Evolutionary conservation across 148 eudicot genomes (phyloP), one percentile per base, ranked within the genome.

Genomic region (Rhododendron henanense): DNA sequence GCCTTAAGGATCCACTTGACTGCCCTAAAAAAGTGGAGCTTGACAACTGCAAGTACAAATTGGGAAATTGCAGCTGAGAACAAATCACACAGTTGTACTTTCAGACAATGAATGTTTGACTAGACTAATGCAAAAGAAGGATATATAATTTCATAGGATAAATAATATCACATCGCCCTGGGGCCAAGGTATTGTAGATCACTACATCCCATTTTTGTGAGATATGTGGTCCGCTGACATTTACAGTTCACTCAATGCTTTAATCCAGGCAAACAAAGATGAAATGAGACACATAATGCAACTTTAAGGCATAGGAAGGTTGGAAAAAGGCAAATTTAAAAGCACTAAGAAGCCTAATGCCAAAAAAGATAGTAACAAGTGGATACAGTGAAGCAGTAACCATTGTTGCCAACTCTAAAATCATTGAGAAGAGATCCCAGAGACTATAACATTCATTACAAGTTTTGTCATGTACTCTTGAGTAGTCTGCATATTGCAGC

Each of bases 1-100:
- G 92, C 92, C 94, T 94, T 71, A 92, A 63, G 79, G 95, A 89
- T 63, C 97, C 94, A 87, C 95, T 92, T 41, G 94, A 90, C 81
- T 92, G 88, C 71, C 96, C 95, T 74, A 90, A 45, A 81, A 89
- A 50, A 44, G 87, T 87, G 85, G 98, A 89, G 91, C 90, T 91
- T 67, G 98, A 89, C 78, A 89, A 39, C 99, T 96, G 91, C 79
- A 90, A 71, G 85, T 74, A 77, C 11, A 28, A 87, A 80, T 33
- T n/a, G 73, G 28, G 47, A 8, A 71, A 4, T 67, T 78, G 53
- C n/a, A 41, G 61, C 19, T n/a, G 19, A 57, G 79, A 81, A 79
- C 19, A 50, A 79, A 79, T 35, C 33, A 45, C 10, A n/a, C 7
- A 71, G 37, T 13, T 71, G 39, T 4, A 11, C 35, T 28, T 28